These are phyloP conservation scores for Pulicaria dysenterica DNA, from an alignment of 129 eudicot genomes.

Conservation along the genomic window DNA sequence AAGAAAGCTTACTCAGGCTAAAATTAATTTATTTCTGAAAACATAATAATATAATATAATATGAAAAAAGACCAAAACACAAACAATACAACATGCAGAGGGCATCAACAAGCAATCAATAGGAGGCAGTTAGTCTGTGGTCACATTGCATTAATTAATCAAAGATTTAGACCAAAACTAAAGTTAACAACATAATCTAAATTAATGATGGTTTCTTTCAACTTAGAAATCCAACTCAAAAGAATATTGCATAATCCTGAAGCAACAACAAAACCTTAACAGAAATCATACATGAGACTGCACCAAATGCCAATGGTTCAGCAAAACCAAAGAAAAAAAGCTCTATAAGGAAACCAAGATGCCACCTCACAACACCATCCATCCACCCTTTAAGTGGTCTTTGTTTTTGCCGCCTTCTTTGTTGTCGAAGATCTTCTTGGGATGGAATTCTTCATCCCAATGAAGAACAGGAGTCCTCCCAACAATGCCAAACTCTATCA, in stretches of 20 bases:
- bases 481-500: conserved; percentile 44
- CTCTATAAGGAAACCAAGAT: conserved; percentile 21
- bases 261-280: conserved; percentile 27
- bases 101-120: too few species aligned
- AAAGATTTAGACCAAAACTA: not conserved
- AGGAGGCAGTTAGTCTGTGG: not conserved
- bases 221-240: conserved; percentile 32
- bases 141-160: not conserved
- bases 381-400: conserved; percentile 30
- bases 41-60: too few species aligned
- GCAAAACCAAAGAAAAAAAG: conserved; percentile 4
- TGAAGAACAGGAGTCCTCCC: conserved; percentile 42
- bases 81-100: too few species aligned
- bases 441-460: conserved; percentile 43
- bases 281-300: conserved; percentile 35
- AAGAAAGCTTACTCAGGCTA: too few species aligned
- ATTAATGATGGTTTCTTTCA: conserved; percentile 22
- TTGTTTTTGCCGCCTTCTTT: conserved; percentile 39
- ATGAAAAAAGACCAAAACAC: too few species aligned
- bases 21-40: too few species aligned
- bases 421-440: conserved; percentile 35
- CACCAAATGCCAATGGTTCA: conserved; percentile 33
- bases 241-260: conserved; percentile 33
- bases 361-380: conserved; percentile 30
- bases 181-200: not conserved